Percentiles rank a stretch among this genome's conserved stretches.
Conservation (phyloP, 2,329 filamentous ascomycete species). For the Coleophoma eucalyptorum region DNA sequence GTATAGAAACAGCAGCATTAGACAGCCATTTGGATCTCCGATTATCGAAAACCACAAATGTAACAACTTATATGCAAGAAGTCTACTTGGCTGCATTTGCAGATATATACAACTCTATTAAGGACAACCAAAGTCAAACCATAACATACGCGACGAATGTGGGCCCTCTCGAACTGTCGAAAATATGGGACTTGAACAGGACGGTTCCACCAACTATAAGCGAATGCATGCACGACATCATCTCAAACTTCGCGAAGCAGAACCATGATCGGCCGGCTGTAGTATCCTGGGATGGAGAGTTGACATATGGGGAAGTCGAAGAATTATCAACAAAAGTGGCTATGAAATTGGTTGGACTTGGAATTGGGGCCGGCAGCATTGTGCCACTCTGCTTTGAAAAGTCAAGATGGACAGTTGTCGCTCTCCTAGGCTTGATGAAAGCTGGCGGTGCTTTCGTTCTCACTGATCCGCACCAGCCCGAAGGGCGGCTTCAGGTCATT, state of each 20-base stretch:
- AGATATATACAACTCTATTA: background rate
- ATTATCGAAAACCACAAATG: too few species aligned
- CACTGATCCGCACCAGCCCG: conserved; percentile 16
- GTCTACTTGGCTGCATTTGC: background rate
- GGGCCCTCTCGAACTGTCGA: background rate
- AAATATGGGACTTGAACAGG: background rate
- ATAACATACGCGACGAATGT: background rate
- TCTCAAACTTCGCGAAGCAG: background rate
- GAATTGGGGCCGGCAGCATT: conserved; percentile 7
- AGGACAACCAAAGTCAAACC: background rate
- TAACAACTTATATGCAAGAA: background rate
- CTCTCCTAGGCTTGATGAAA: conserved; percentile 24
- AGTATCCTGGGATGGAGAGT: conserved; percentile 19
- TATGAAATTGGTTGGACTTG: conserved; percentile 8
- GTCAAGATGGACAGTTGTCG: conserved; percentile 8
- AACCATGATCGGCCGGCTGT: background rate
- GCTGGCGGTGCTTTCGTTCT: conserved; percentile 22
- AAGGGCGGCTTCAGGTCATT: conserved; percentile 18
- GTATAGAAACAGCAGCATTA: too few species aligned
- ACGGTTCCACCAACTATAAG: background rate
- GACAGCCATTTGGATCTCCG: too few species aligned
- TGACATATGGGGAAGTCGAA: conserved; percentile 15
- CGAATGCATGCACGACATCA: background rate
- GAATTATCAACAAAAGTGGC: conserved; percentile 11
- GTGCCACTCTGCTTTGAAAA: conserved; percentile 11